Evolutionary conservation across 2,329 filamentous ascomycete genomes (phyloP).

Genomic region (Fusarium tricinctum): DNA sequence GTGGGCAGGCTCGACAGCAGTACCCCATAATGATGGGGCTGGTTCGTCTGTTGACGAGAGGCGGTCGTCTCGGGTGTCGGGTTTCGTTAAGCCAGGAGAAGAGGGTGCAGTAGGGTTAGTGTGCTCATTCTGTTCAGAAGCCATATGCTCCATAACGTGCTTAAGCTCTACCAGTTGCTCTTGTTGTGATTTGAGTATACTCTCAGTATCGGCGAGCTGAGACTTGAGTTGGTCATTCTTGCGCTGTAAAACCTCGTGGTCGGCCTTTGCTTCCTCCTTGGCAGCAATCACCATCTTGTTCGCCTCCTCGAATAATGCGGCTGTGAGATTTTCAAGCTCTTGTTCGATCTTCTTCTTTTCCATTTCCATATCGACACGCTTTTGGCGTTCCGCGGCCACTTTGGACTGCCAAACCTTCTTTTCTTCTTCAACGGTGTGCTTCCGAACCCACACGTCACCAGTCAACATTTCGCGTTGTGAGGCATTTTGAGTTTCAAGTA

Average conservation of each 20-base stretch:
- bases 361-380: constrained; percentile 76
- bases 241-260: constrained; percentile 83
- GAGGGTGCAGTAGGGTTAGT: constrained; percentile 81
- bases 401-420: constrained; percentile 71
- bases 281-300: constrained; percentile 96
- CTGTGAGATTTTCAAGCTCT: constrained; percentile 90
- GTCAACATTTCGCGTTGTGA: constrained; percentile 79
- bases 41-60: constrained; percentile 51
- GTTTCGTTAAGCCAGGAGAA: constrained; percentile 81
- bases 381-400: constrained; percentile 74
- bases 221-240: constrained; percentile 89
- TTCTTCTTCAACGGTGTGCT: constrained; percentile 80
- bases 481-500: constrained; percentile 75
- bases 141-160: constrained; percentile 90
- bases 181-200: constrained; percentile 87
- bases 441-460: constrained; percentile 81
- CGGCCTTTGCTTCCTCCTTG: constrained; percentile 87
- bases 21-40: constrained; percentile 51
- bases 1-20: constrained; percentile 63
- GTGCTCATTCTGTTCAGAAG: constrained; percentile 78
- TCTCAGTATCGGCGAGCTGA: constrained; percentile 89
- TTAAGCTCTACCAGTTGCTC: constrained; percentile 95
- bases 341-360: constrained; percentile 92
- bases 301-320: constrained; percentile 96
- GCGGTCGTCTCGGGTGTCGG: constrained; percentile 70